These are phyloP conservation scores for Austroboletus olivaceoglutinosus DNA, from an alignment of 1,284 basidiomycete genomes.

Conservation along the genomic window DNA sequence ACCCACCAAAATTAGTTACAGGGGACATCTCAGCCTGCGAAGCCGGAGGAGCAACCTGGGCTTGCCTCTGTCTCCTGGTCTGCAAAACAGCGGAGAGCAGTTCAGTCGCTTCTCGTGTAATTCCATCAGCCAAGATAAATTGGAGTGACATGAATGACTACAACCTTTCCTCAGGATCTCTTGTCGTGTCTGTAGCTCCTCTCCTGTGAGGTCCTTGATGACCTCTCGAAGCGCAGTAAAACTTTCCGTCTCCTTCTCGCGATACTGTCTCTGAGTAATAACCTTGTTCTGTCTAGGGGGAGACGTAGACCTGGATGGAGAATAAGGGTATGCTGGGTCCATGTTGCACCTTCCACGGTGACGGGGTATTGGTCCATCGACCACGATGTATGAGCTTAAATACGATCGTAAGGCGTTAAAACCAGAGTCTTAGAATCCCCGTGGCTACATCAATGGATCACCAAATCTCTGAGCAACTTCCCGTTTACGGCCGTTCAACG, in stretches of 20 bases:
- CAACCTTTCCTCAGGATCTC: conserved; percentile 25
- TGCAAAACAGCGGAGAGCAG: conserved; percentile 3
- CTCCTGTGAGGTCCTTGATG: conserved; percentile 18
- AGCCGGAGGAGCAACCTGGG: neutral
- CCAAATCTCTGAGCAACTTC: too few species aligned
- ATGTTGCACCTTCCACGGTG: neutral
- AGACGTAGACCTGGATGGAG: neutral
- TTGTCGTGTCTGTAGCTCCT: conserved; percentile 17
- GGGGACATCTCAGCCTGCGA: neutral
- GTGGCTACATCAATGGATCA: neutral
- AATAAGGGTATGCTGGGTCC: neutral
- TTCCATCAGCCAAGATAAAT: neutral
- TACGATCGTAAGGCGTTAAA: neutral
- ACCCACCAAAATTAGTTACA: conserved; percentile 3
- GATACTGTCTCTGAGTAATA: conserved; percentile 19
- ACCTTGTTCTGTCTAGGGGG: conserved; percentile 9
- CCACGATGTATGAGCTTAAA: neutral
- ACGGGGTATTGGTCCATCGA: neutral
- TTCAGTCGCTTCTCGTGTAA: conserved; percentile 8
- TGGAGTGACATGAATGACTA: neutral
- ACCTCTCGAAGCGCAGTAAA: conserved; percentile 10
- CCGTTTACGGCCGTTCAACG: too few species aligned
- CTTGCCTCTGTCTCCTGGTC: neutral
- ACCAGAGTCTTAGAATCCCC: neutral
- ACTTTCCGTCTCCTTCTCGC: conserved; percentile 18